phyloP scores from a whole-genome alignment of 352 stramenopile genomes.

The Elongisporangium anandrum region DNA sequence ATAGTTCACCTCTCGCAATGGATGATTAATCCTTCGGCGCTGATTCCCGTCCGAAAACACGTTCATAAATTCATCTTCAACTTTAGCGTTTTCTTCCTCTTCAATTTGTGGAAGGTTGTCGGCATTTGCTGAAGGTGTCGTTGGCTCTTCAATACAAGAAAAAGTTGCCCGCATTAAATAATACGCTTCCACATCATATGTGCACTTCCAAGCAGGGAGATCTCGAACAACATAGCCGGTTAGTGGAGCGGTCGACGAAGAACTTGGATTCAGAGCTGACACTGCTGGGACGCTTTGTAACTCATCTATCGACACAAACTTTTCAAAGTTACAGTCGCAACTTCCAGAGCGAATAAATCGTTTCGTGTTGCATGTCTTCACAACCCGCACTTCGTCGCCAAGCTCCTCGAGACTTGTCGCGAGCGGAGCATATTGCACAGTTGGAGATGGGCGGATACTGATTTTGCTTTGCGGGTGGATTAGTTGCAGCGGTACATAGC shows the following conservation, averaged over 20 bases:
- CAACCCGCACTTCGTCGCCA: slow-evolving; percentile 59
- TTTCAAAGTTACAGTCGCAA: slow-evolving; percentile 80
- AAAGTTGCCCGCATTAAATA: slow-evolving; percentile 84
- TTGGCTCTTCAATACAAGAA: slow-evolving; percentile 50
- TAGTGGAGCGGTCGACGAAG: slow-evolving; percentile 39
- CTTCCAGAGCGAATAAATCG: slow-evolving; percentile 76
- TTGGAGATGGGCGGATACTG: slow-evolving; percentile 78
- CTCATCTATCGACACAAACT: slow-evolving; percentile 69
- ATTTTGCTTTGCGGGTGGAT: slow-evolving; percentile 87
- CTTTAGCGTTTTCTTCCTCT: slow-evolving; percentile 25
- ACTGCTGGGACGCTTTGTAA: slow-evolving; percentile 22
- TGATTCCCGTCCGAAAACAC: slow-evolving; percentile 53
- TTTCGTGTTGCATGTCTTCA: slow-evolving; percentile 73
- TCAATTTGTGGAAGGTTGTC: not conserved
- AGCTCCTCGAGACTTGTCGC: slow-evolving; percentile 80
- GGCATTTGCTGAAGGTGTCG: not conserved
- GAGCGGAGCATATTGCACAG: slow-evolving; percentile 81
- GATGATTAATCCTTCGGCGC: slow-evolving; percentile 47
- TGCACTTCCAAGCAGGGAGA: slow-evolving; percentile 83
- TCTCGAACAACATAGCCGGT: slow-evolving; percentile 82
- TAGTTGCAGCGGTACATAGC: slow-evolving; percentile 76
- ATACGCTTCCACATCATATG: slow-evolving; percentile 86
- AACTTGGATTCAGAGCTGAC: not conserved
- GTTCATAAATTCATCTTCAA: slow-evolving; percentile 78
- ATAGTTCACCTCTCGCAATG: slow-evolving; percentile 68